A percentile compares a stretch with the other conserved stretches of the same genome.
phyloP scores from a whole-genome alignment of 768 basidiomycete species.

The Cystofilobasidium bisporidii region DNA sequence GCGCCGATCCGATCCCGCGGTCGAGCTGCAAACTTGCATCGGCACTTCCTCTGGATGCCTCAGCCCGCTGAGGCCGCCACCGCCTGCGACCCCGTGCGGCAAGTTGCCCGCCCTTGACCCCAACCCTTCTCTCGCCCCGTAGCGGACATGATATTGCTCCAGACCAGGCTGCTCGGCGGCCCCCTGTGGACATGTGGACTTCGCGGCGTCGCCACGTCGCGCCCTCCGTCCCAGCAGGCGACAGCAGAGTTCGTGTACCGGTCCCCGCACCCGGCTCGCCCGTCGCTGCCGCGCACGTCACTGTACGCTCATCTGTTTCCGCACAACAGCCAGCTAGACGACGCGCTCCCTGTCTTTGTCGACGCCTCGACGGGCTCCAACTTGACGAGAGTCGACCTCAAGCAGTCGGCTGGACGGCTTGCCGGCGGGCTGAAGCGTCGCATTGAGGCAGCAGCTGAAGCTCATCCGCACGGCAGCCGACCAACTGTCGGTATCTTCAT shows the following conservation, averaged over 20 bases:
- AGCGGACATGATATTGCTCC: too few relatives aligned
- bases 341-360: conserved; percentile 49
- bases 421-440: conserved; percentile 50
- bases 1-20: too few relatives aligned
- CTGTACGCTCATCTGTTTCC: conserved; percentile 25
- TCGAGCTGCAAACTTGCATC: too few relatives aligned
- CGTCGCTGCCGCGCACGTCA: conserved; percentile 5
- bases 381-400: conserved; percentile 52
- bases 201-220: too few relatives aligned
- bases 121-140: too few relatives aligned
- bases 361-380: conserved; percentile 54
- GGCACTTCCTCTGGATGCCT: too few relatives aligned
- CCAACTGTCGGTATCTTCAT: conserved; percentile 12
- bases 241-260: neutral
- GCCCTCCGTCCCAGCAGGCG: too few relatives aligned
- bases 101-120: neutral
- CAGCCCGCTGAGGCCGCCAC: too few relatives aligned
- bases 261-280: neutral
- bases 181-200: too few relatives aligned
- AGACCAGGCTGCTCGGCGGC: too few relatives aligned
- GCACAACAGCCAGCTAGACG: neutral
- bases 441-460: conserved; percentile 28
- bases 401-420: conserved; percentile 50
- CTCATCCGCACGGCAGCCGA: neutral
- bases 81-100: too few relatives aligned